These are phyloP conservation scores for Tetradesmus obliquus DNA, from an alignment of 139 green algal genomes.

Conservation along the genomic window DNA sequence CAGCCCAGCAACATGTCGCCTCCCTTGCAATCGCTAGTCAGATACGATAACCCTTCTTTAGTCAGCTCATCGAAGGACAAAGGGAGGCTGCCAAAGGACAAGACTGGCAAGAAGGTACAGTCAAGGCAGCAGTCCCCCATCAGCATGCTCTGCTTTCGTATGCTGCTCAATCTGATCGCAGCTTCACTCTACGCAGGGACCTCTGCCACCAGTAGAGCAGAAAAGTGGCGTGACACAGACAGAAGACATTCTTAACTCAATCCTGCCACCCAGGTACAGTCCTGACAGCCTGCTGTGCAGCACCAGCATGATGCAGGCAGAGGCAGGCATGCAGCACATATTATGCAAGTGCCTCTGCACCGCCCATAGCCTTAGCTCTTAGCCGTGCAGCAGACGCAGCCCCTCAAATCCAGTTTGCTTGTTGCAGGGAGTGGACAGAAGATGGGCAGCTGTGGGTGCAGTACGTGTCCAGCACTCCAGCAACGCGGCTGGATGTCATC, in stretches of 20 bases:
- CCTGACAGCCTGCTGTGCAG: neutral
- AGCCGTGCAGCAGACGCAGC: too few relatives aligned
- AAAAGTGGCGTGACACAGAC: constrained; percentile 81
- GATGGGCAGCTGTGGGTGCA: constrained; percentile 92
- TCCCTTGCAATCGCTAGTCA: constrained; percentile 67
- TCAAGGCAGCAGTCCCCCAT: neutral
- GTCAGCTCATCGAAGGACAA: constrained; percentile 78
- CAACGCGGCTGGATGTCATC: constrained; percentile 88
- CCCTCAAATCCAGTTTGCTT: neutral
- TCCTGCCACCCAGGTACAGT: constrained; percentile 81
- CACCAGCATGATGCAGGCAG: neutral
- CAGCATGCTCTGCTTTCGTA: neutral
- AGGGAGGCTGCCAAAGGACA: constrained; percentile 62
- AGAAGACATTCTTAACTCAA: constrained; percentile 92
- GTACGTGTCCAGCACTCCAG: constrained; percentile 86
- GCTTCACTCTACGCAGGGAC: constrained; percentile 48
- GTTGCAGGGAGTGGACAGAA: constrained; percentile 83
- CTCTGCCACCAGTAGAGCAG: constrained; percentile 76
- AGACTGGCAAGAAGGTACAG: constrained; percentile 63
- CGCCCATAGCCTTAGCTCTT: neutral
- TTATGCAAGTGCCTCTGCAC: neutral
- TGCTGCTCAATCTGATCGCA: neutral
- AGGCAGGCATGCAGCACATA: neutral
- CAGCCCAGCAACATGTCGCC: constrained; percentile 18
- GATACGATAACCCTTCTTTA: constrained; percentile 84